These are phyloP conservation scores for Trichosporon sp. DNA, from an alignment of 1,284 basidiomycete species.

Conservation along the genomic window DNA sequence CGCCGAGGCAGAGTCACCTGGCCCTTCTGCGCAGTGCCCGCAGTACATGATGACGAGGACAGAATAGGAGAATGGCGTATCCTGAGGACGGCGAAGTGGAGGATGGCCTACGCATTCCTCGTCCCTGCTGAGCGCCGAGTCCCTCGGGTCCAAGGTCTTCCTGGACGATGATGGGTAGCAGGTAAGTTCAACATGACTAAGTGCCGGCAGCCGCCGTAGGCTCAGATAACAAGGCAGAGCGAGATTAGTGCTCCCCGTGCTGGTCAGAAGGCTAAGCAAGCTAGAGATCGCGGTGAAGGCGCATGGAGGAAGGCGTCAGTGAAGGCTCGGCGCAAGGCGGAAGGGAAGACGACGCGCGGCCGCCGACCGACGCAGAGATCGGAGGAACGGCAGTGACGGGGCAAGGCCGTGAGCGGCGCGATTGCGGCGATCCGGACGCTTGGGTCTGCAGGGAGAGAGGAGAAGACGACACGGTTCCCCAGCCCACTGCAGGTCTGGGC, in stretches of 20 bases:
- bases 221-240: not conserved
- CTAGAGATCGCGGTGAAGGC: not conserved
- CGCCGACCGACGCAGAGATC: not conserved
- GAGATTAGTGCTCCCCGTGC: not conserved
- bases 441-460: not conserved
- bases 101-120: not conserved
- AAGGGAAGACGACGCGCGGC: not conserved
- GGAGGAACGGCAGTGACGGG: not conserved
- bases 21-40: not conserved
- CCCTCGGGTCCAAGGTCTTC: not conserved
- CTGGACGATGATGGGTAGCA: not conserved
- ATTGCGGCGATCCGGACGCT: not conserved
- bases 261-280: not conserved
- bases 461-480: not conserved
- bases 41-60: not conserved
- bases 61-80: not conserved
- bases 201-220: not conserved
- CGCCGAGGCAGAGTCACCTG: not conserved
- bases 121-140: not conserved
- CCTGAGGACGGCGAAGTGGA: not conserved
- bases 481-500: not conserved
- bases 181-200: not conserved
- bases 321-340: no score
- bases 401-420: not conserved
- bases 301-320: not conserved